Conservation (phyloP, 805 yeast species). For the Clavispora santaluciae region DNA sequence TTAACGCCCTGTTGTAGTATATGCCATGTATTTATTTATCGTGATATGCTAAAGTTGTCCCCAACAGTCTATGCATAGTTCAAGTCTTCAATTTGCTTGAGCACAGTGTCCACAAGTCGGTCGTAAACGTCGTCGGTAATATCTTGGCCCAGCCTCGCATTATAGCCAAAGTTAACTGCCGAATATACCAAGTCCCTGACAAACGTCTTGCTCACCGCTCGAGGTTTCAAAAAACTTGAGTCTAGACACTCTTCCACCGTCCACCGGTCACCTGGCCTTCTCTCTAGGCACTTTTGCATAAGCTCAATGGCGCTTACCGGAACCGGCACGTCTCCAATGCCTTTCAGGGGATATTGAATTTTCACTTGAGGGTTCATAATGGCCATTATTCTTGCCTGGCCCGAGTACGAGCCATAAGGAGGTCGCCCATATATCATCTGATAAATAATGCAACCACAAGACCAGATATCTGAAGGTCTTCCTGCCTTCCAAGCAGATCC, state of each 20-base stretch:
- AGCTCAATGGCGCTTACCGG: constrained; percentile 67
- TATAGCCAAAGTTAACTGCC: constrained; percentile 69
- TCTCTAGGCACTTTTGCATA: constrained; percentile 63
- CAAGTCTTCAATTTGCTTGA: constrained; percentile 45
- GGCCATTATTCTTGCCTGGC: constrained; percentile 73
- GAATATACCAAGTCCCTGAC: constrained; percentile 67
- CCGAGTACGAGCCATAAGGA: constrained; percentile 78
- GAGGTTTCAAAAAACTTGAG: constrained; percentile 69
- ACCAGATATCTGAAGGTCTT: constrained; percentile 95
- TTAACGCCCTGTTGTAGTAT: neutral
- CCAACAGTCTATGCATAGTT: constrained; percentile 22
- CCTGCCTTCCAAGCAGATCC: constrained; percentile 68
- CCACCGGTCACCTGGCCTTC: constrained; percentile 67
- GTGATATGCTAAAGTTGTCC: neutral
- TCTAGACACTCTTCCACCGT: constrained; percentile 57
- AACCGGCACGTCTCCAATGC: constrained; percentile 57
- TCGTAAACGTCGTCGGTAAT: constrained; percentile 34
- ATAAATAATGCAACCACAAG: constrained; percentile 92
- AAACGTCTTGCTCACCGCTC: constrained; percentile 61
- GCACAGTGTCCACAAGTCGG: constrained; percentile 47
- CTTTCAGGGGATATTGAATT: constrained; percentile 59
- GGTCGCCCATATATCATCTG: constrained; percentile 94
- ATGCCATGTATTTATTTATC: neutral
- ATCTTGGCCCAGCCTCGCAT: constrained; percentile 34
- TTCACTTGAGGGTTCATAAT: constrained; percentile 80